Evolutionary conservation across 2,329 filamentous ascomycete species (phyloP), one percentile per base, ranked within the genome.

Genomic region (Fusarium sp.): DNA sequence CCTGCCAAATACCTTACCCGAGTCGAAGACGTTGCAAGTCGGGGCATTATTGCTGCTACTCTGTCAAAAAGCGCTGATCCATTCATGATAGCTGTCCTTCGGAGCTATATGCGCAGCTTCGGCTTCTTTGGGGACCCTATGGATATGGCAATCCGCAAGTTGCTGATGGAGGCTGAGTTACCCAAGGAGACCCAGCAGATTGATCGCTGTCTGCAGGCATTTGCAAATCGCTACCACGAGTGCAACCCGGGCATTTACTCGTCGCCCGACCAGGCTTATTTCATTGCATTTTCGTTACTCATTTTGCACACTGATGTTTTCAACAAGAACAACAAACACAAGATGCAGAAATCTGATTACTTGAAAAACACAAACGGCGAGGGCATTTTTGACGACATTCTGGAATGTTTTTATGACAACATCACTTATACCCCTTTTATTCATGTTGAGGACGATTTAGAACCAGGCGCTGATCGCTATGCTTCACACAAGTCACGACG

Each of bases 321-420:
- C 88, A 99, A 99, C 85, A 97, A 97, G 81, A 99, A 98, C 83
- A 98, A 98, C 83, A 98, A 98, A 82, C 89, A 96, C 79, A 99
- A 99, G 81, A 99, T 99, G 96, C 94, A 97, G 77, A 97, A 97
- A 77, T 83, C 87, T 1, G 96, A 98, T 76, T 99, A 99, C 80
- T 86, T 98, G 73, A 98, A 97, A 80, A 98, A 98, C 78, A 97
- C 94, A 0, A 90, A 90, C 23, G 94, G 93, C 5, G 94, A 98
- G 78, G 93, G 93, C 16, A 92, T 98, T n/a, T 93, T 92, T 55
- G 93, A 97, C 71, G 95, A 98, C 71, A 92, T 98, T 43, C 84
- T 98, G 16, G 94, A 94, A 75, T 98, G 95, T 78, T 97, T 99
- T 77, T 99, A 98, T 81, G 96, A 99, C 82, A 99, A 99, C 78